Base-by-base conservation (phyloP, 495 filamentous ascomycete species). In the Tuber microsphaerosporum region DNA sequence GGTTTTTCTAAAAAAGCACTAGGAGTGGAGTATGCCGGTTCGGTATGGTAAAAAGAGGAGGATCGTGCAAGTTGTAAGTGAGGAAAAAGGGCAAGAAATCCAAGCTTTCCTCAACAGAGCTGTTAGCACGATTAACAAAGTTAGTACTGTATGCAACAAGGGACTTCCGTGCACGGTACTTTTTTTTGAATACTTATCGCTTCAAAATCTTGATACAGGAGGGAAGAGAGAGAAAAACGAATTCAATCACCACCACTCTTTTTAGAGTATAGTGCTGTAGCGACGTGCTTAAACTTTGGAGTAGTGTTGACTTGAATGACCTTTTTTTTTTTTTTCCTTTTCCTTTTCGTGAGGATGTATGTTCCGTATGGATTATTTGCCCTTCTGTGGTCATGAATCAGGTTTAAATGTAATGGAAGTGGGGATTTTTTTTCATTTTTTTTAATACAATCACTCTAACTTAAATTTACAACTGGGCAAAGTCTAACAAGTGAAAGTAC, bases 401-500 rank as follows among this genome's bases (percentile, higher is more conserved):
- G 14, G 56, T 65, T 65, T 65, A 65, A 65, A 65, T 65, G 56
- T 7, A 65, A 65, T 65, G 56, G 56, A 65, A 34, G 14, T 65
- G 31, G 26, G 26, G 1, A 16, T 34, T 65, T 65, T 61, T 61
- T 65, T 46, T 46, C 12, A 17, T 65, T 65, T 65, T 65, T 19
- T 26, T 16, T 10, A 34, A 65, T 65, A 17, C 26, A 65, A 65
- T 65, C 9, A 31, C 26, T 9, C n/a, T 34, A 17, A 65, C 14
- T 12, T 43, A 43, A 9, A 43, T 41, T 20, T 65, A 14, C 56
- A 34, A 65, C 56, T 34, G 26, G 31, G 31, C n/a, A 61, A 61
- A 61, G n/a, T 31, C 51, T 61, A 61, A 61, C 51, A 31, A 61
- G n/a, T 31, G 12, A 31, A 61, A 61, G 51, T 61, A 31, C 51